phyloP scores from a whole-genome alignment of 2,329 filamentous ascomycete species.

The Gnomoniopsis sp. region DNA sequence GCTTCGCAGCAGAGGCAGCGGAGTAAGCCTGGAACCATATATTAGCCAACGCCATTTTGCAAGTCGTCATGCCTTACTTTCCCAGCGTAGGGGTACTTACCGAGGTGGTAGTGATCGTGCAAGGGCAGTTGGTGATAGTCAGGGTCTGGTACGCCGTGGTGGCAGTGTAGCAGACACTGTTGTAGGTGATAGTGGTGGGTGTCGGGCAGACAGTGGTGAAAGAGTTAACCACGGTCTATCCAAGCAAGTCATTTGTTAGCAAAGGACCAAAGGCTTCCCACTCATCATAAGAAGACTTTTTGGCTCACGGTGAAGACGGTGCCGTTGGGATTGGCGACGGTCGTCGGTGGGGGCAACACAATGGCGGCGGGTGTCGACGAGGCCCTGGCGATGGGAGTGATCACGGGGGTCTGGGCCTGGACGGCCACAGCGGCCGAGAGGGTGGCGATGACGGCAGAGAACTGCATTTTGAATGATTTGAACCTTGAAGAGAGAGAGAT shows the following conservation, averaged over 20 bases:
- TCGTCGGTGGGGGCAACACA: neutral
- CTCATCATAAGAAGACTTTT: neutral
- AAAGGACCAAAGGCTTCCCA: neutral
- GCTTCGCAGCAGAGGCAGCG: too few relatives aligned
- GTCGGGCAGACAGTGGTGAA: conserved; percentile 41
- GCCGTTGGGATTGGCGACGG: neutral
- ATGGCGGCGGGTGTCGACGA: neutral
- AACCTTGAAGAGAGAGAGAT: neutral
- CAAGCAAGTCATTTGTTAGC: neutral
- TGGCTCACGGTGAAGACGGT: neutral
- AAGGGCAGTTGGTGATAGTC: conserved; percentile 54
- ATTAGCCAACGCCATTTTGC: too few relatives aligned
- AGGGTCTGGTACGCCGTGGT: conserved; percentile 51
- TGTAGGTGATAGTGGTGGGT: conserved; percentile 50
- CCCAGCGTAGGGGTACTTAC: neutral
- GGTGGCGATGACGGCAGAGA: conserved; percentile 24
- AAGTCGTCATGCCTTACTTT: too few relatives aligned
- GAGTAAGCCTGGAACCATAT: too few relatives aligned
- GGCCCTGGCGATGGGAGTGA: conserved; percentile 22
- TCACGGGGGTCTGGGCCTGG: conserved; percentile 19
- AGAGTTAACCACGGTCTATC: conserved; percentile 29
- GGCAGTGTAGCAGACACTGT: conserved; percentile 50
- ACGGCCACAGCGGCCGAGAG: conserved; percentile 24
- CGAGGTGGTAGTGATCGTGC: conserved; percentile 34
- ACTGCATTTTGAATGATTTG: conserved; percentile 26